phyloP scores from a whole-genome alignment of 352 stramenopile species.

The Phytophthora pluvialis region DNA sequence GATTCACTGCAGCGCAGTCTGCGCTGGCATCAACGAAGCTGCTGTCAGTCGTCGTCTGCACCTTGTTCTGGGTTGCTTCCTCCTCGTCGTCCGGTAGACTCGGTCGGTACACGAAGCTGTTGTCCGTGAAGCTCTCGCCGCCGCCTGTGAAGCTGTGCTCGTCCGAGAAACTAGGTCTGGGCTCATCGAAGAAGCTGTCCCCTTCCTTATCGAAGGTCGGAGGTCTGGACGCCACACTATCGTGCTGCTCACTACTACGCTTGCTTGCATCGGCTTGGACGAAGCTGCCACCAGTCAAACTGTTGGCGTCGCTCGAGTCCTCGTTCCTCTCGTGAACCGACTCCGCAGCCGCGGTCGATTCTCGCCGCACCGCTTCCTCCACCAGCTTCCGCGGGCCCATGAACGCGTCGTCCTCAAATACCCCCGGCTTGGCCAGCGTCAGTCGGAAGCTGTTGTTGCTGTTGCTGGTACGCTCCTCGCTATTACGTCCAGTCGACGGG shows the following conservation, averaged over 20 bases:
- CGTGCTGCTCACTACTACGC: not conserved
- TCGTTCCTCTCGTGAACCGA: not conserved
- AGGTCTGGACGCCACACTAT: slow-evolving; percentile 27
- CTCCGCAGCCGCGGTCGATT: not conserved
- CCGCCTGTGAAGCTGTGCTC: slow-evolving; percentile 30
- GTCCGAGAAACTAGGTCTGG: slow-evolving; percentile 31
- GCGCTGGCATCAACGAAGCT: slow-evolving; percentile 27
- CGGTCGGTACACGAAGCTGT: slow-evolving; percentile 34
- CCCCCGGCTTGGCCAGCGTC: slow-evolving; percentile 18
- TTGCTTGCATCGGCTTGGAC: not conserved
- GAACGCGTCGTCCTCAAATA: slow-evolving; percentile 2
- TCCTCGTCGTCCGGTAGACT: slow-evolving; percentile 30
- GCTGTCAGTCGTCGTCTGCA: not conserved
- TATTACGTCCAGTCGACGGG: not conserved
- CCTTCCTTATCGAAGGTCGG: slow-evolving; percentile 23
- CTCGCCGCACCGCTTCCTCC: not conserved
- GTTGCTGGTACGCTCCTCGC: slow-evolving; percentile 1
- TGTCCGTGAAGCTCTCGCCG: slow-evolving; percentile 29
- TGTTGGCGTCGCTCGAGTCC: slow-evolving; percentile 8
- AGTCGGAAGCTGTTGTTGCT: slow-evolving; percentile 28
- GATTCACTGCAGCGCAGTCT: too few species aligned
- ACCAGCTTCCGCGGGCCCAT: slow-evolving; percentile 20
- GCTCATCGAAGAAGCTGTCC: slow-evolving; percentile 30
- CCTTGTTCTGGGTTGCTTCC: not conserved
- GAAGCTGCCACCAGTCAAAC: slow-evolving; percentile 8